Conservation (phyloP, 2,329 filamentous ascomycete species). For the Microdochium bolleyi region DNA sequence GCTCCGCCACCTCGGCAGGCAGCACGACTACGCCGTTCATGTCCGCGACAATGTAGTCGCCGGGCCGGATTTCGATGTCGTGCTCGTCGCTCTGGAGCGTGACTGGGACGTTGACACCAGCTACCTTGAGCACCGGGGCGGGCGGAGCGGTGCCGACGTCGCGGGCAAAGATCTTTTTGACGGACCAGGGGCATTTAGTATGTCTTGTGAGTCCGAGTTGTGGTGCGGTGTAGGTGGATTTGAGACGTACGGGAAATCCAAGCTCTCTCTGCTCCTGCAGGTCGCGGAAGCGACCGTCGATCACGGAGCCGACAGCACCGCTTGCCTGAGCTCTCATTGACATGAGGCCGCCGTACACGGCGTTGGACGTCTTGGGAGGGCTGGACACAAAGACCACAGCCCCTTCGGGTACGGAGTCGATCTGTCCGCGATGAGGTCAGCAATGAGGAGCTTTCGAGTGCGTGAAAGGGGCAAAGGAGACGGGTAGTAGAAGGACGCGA, state of each 20-base stretch:
- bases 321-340: conserved; percentile 33
- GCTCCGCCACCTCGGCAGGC: conserved; percentile 26
- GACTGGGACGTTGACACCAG: conserved; percentile 30
- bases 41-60: conserved; percentile 36
- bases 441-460: too few relatives aligned
- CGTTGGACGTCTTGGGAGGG: conserved; percentile 35
- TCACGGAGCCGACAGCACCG: conserved; percentile 37
- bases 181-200: not conserved
- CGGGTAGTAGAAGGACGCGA: not conserved
- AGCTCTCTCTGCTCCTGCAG: conserved; percentile 44
- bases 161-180: conserved; percentile 29
- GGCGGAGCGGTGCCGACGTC: conserved; percentile 36
- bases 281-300: conserved; percentile 45
- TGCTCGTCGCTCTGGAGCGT: conserved; percentile 26
- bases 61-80: conserved; percentile 28
- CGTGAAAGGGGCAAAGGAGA: too few relatives aligned
- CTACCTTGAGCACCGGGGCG: conserved; percentile 31
- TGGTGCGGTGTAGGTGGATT: not conserved
- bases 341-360: conserved; percentile 48
- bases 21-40: conserved; percentile 36
- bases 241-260: conserved; percentile 27
- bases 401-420: conserved; percentile 37
- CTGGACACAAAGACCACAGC: conserved; percentile 42
- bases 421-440: too few relatives aligned
- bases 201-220: not conserved